Evolutionary conservation across 2,329 filamentous ascomycete genomes (phyloP), one percentile per base, ranked within the genome.

Genomic region (Tolypocladium tundrense): DNA sequence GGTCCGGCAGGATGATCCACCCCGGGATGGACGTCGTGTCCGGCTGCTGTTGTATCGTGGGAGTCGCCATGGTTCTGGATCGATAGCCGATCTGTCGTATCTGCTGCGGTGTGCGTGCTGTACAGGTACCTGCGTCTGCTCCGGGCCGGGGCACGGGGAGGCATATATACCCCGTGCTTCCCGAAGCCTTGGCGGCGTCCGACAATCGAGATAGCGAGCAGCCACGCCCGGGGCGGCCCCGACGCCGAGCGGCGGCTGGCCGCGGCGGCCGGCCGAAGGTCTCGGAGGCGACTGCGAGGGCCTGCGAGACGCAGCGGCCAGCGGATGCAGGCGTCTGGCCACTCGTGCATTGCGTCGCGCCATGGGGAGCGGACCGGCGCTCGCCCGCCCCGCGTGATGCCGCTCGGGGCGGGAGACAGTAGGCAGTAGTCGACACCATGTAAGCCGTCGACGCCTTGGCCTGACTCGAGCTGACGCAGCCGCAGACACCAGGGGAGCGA

Each of bases 1-100:
- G 74, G 64, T 75, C 73, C 66, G 73, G 75, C 66, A 71, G 75
- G 61, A 77, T 74, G 59, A 73, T 75, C 69, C 77, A 77, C 55
- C 75, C 75, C 63, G 75, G 67, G 67, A 77, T 73, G 61, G 72
- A 71, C 60, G 69, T 69, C 60, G 73, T 75, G 67, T 77, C 75
- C 16, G 60, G 45, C 39, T 61, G 50, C 42, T 60, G 60, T 51
- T 60, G 61, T 56, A 63, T 56, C 27, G 57, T 33, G 21, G 62
- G 58, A 31, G 61, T 56, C 54, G 64, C 62, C 64, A 65, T 66
- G 57, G 53, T 61, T 31, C 27, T 31, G 27, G 56, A 14, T 39
- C 51, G 27, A 42, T 33, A 21, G 35, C 31, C 43, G 16, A 21
- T 51, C 35, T 55, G 27, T 48, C 11, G 42, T 51, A 33, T 33